Base-by-base conservation (phyloP, 2,329 filamentous ascomycete genomes). In the Chrysoporthe cubensis region DNA sequence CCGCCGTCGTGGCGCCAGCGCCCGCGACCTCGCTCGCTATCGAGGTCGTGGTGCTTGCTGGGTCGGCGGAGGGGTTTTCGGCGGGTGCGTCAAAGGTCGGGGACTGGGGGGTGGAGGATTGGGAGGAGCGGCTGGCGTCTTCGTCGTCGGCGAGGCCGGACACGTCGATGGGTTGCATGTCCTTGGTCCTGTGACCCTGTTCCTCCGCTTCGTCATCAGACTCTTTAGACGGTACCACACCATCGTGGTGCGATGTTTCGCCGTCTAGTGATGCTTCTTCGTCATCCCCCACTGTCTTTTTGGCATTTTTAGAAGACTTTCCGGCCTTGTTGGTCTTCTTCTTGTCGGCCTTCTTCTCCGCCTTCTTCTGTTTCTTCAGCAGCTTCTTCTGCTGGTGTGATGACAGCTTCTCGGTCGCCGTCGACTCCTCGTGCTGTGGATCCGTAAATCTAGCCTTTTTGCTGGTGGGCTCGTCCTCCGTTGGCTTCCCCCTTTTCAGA, bases 41-140 rank as follows among this genome's bases (percentile, higher is more conserved):
- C 21, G 91, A 93, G 42, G 91, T 93, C 59, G 85, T 87, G 69
- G 83, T 81, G 77, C 87, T 88, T 60, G 85, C 79, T n/a, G 82
- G 75, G 69, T 87, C 84, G 68, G 74, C 78, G 21, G 78, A 72
- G 69, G 70, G 80, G 77, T 71, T 84, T 66, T 82, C 81, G 56
- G 62, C 21, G 48, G 61, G 48, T 64, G 79, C 80, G 75, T 93
- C 90, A 73, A 89, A 90, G 2, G 83, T 81, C 34, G 88, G 86
- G 8, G 90, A 92, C 58, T 82, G 80, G n/a, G 83, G 81, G 40
- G 83, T 80, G 61, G 87, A 85, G 42, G 82, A 81, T 44, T 83
- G 81, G 16, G 77, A 75, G 21, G 75, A 74, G 13, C 34, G 75
- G 34, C 79, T 77, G 65, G 82, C 79, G 61, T 79, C 79, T 58